phyloP scores from a whole-genome alignment of 2,329 filamentous ascomycete genomes.

The Colletotrichum sp. region DNA sequence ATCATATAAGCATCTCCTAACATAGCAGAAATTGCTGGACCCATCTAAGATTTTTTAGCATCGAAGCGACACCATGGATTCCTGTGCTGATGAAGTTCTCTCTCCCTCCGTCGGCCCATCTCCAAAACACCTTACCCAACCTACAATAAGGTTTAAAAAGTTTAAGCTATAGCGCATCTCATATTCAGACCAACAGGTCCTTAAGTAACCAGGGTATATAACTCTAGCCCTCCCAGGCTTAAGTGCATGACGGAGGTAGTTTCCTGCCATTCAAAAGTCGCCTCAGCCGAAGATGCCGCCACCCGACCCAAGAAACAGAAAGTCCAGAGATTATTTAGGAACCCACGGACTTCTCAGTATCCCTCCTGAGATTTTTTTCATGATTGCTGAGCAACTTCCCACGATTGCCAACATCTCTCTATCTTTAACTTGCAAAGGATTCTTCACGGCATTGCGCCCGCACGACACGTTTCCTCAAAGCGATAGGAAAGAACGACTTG shows the following conservation, averaged over 20 bases:
- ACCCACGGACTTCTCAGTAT: neutral
- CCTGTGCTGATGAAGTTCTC: too few species aligned
- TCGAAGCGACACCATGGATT: too few species aligned
- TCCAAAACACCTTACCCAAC: too few species aligned
- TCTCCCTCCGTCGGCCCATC: too few species aligned
- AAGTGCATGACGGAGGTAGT: neutral
- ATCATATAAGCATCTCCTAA: too few species aligned
- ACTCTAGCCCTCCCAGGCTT: neutral
- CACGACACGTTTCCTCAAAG: neutral
- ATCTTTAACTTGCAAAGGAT: neutral
- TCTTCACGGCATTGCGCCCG: neutral
- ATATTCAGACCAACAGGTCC: neutral
- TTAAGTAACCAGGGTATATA: neutral
- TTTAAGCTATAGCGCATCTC: neutral
- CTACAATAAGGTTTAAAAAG: neutral
- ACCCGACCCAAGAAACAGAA: too few species aligned
- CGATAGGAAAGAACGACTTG: neutral
- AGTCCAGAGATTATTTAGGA: rapidly evolving
- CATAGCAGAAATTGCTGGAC: too few species aligned
- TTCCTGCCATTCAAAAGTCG: neutral
- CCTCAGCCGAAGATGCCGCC: too few species aligned
- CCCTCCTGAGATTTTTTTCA: neutral
- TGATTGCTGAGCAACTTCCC: neutral
- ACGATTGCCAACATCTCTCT: neutral
- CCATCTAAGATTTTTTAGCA: too few species aligned